These are phyloP conservation scores for Kazachstania africana DNA, from an alignment of 805 yeast genomes.

Conservation along the genomic window DNA sequence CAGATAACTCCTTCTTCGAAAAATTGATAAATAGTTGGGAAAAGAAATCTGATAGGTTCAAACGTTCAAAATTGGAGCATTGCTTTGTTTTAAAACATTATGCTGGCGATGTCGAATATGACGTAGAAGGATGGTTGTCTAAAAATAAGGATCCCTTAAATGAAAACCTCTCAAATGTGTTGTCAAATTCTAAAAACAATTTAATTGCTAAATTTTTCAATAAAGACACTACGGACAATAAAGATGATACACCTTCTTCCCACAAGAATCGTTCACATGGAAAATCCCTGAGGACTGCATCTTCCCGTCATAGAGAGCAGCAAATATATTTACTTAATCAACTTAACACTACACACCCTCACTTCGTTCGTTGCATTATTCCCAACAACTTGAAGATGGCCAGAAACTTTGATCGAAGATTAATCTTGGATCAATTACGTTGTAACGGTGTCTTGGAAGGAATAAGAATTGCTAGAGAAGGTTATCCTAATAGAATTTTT, in stretches of 20 bases:
- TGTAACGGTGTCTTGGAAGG: constrained; percentile 99
- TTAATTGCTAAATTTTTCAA: constrained; percentile 49
- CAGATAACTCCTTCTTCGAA: constrained; percentile 72
- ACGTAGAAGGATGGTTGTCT: constrained; percentile 84
- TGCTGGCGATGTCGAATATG: constrained; percentile 94
- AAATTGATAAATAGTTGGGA: constrained; percentile 62
- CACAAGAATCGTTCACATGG: constrained; percentile 1
- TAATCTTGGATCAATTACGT: constrained; percentile 80
- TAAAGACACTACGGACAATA: neutral
- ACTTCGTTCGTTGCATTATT: constrained; percentile 89
- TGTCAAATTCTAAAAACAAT: constrained; percentile 43
- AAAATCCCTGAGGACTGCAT: constrained; percentile 44
- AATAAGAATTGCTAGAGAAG: constrained; percentile 91
- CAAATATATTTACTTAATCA: constrained; percentile 59
- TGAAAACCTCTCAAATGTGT: constrained; percentile 53
- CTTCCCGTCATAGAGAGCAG: constrained; percentile 83
- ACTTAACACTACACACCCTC: constrained; percentile 76
- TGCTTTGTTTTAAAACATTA: constrained; percentile 85
- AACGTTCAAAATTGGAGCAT: constrained; percentile 57
- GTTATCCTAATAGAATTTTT: constrained; percentile 85
- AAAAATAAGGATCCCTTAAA: constrained; percentile 90
- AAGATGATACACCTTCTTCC: constrained; percentile 3
- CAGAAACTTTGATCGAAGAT: constrained; percentile 53
- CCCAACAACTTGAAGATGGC: constrained; percentile 76
- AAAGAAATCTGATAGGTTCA: constrained; percentile 43